A percentile compares a stretch with the other conserved stretches of the same genome.
Conservation (phyloP, 768 basidiomycete species). For the Cystobasidium tubakii region DNA sequence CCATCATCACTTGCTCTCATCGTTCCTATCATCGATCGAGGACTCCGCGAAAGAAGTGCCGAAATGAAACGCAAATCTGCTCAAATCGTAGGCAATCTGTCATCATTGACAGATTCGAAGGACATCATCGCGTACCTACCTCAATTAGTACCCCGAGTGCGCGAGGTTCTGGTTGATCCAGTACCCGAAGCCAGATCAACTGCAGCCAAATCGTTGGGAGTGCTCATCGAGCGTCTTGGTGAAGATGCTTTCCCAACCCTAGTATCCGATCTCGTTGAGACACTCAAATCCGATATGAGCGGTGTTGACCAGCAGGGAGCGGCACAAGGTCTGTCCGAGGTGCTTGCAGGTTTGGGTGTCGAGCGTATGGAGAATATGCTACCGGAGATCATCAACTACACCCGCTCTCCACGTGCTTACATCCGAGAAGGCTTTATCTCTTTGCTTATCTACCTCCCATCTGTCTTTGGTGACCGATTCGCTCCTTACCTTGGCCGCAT, state of each 20-base stretch:
- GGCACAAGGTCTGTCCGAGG: slow-evolving; percentile 92
- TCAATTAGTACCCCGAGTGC: slow-evolving; percentile 79
- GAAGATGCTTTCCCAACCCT: slow-evolving; percentile 92
- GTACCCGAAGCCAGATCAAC: slow-evolving; percentile 97
- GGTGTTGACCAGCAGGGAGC: slow-evolving; percentile 97
- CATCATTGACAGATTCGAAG: slow-evolving; percentile 76
- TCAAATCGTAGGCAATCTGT: slow-evolving; percentile 95
- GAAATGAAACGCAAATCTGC: slow-evolving; percentile 93
- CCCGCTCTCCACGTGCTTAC: slow-evolving; percentile 78
- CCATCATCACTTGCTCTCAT: slow-evolving; percentile 90
- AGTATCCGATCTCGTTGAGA: slow-evolving; percentile 77
- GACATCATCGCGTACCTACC: slow-evolving; percentile 94
- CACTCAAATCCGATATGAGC: slow-evolving; percentile 83
- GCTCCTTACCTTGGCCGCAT: slow-evolving; percentile 92
- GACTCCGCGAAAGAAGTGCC: slow-evolving; percentile 81
- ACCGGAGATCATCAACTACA: slow-evolving; percentile 87
- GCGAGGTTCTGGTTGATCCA: slow-evolving; percentile 86
- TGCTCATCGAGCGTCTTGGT: slow-evolving; percentile 91
- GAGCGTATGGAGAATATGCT: slow-evolving; percentile 87
- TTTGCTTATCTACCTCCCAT: slow-evolving; percentile 84
- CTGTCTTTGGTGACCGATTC: slow-evolving; percentile 94
- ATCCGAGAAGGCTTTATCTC: slow-evolving; percentile 99
- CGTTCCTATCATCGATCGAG: slow-evolving; percentile 88
- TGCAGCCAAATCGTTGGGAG: slow-evolving; percentile 91
- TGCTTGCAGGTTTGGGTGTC: slow-evolving; percentile 93